These are phyloP conservation scores for Plasmopara muralis DNA, from an alignment of 352 stramenopile genomes.

Conservation along the genomic window DNA sequence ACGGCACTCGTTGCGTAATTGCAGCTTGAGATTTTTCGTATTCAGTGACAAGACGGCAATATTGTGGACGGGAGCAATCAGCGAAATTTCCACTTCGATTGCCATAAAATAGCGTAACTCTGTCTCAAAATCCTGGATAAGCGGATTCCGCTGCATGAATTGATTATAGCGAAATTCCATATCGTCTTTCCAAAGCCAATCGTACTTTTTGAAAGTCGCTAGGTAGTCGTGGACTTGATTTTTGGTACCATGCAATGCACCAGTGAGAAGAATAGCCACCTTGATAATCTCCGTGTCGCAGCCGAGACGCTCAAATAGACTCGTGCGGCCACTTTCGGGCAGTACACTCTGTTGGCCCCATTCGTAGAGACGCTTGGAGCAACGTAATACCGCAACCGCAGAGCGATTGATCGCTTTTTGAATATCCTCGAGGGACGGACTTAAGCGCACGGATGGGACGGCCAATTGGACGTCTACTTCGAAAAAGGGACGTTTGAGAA, in stretches of 20 bases:
- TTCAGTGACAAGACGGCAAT: constrained; percentile 82
- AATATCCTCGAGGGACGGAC: constrained; percentile 78
- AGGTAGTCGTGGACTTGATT: constrained; percentile 83
- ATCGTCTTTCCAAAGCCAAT: constrained; percentile 88
- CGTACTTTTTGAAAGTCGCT: constrained; percentile 80
- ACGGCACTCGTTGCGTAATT: constrained; percentile 76
- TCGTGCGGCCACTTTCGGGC: constrained; percentile 39
- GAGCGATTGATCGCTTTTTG: constrained; percentile 80
- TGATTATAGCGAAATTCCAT: constrained; percentile 83
- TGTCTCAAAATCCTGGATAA: constrained; percentile 79
- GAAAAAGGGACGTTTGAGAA: constrained; percentile 81
- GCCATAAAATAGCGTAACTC: constrained; percentile 78
- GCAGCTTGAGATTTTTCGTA: constrained; percentile 84
- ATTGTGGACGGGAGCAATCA: constrained; percentile 76
- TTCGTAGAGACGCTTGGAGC: constrained; percentile 70
- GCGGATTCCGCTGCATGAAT: constrained; percentile 76
- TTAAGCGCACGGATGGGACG: constrained; percentile 73
- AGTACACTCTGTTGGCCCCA: constrained; percentile 70
- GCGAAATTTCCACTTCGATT: constrained; percentile 69
- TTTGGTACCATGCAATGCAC: constrained; percentile 75
- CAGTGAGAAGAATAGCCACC: constrained; percentile 78
- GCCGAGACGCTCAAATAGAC: constrained; percentile 78
- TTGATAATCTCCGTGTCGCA: constrained; percentile 88
- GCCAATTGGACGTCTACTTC: constrained; percentile 82
- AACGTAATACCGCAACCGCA: constrained; percentile 73